These are phyloP conservation scores for Talaromyces proteolyticus DNA, from an alignment of 495 filamentous ascomycete genomes.

Conservation along the genomic window DNA sequence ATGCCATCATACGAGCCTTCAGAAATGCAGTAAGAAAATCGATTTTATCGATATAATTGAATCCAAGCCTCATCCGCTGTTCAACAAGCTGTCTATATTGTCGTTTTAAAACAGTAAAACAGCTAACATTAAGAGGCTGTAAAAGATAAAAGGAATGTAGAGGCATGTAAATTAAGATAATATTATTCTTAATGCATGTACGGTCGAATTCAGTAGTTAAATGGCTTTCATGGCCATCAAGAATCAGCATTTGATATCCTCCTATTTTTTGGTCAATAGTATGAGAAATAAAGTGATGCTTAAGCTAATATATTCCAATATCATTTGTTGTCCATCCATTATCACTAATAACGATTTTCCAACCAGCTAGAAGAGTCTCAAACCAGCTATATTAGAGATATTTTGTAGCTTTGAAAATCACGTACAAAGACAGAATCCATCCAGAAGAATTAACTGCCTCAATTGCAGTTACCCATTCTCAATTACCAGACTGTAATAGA, in stretches of 20 bases:
- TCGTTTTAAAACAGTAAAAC: constrained; percentile 11
- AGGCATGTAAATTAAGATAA: constrained; percentile 10
- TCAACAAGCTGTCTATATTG: constrained; percentile 5
- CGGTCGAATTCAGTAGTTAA: constrained; percentile 5
- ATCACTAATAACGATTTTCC: no score
- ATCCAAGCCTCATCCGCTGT: constrained; percentile 1
- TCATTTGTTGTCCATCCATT: no score
- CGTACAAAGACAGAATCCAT: no score
- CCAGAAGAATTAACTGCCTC: no score
- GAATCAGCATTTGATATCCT: constrained; percentile 20
- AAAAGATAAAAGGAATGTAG: constrained; percentile 11
- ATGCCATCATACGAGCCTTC: constrained; percentile 4
- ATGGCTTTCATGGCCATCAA: constrained; percentile 19
- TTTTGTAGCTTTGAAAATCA: no score
- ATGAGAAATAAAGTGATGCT: constrained; percentile 14
- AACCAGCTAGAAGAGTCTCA: no score
- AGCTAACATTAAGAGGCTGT: constrained; percentile 14
- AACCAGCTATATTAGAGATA: no score
- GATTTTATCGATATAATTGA: constrained; percentile 13
- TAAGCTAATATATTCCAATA: neutral
- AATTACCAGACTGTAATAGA: no score
- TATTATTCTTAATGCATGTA: constrained; percentile 10
- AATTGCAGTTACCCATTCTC: no score
- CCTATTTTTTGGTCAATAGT: constrained; percentile 12
- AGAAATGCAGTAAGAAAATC: constrained; percentile 11